Percentiles rank a stretch among this genome's conserved stretches.
phyloP scores from a whole-genome alignment of 176 grass and related monocot species.

The Triticum turgidum region DNA sequence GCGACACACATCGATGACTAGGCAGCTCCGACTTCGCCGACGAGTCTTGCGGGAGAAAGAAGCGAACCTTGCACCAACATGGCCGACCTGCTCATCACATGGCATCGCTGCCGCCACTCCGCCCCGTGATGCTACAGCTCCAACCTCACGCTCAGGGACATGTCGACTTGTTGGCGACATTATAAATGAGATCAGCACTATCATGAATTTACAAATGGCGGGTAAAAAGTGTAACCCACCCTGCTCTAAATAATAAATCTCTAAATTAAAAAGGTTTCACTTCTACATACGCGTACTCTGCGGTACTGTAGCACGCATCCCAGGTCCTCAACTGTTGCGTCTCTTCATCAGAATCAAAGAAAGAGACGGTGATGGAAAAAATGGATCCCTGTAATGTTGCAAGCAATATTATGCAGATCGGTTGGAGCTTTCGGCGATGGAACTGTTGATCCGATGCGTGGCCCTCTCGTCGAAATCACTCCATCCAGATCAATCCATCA shows the following conservation, averaged over 20 bases:
- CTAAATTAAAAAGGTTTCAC: slow-evolving; percentile 16
- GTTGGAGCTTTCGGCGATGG: slow-evolving; percentile 30
- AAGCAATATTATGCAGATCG: slow-evolving; percentile 6
- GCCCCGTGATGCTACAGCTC: no score
- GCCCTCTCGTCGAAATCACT: background rate
- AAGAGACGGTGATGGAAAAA: background rate
- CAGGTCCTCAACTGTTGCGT: slow-evolving; percentile 4
- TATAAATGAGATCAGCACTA: background rate
- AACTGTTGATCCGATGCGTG: slow-evolving; percentile 29
- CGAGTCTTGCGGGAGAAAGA: no score
- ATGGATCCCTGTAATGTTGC: background rate
- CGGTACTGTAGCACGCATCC: slow-evolving; percentile 2
- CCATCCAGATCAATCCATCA: slow-evolving; percentile 3
- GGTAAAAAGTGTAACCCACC: background rate
- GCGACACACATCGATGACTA: no score
- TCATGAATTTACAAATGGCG: no score
- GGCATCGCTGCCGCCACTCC: no score
- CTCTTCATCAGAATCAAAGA: background rate
- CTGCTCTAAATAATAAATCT: background rate
- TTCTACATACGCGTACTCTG: slow-evolving; percentile 19
- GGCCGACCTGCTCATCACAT: no score
- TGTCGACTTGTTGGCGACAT: no score
- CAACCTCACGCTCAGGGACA: no score
- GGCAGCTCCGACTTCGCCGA: no score
- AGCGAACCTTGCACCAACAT: no score